These are phyloP conservation scores for Chlorencoelia australis DNA, from an alignment of 2,329 filamentous ascomycete species.

Conservation along the genomic window DNA sequence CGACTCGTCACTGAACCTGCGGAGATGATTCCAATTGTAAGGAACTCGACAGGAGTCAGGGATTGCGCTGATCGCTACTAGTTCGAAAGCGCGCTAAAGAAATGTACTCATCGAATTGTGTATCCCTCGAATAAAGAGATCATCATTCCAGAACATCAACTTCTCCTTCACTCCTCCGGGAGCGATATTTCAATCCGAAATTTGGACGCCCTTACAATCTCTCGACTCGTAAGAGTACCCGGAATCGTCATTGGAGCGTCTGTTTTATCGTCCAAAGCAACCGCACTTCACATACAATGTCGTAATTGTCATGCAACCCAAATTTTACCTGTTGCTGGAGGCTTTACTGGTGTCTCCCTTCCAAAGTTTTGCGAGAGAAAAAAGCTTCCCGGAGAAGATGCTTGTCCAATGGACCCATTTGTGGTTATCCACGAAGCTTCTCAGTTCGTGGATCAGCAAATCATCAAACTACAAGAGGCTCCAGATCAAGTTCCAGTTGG, in stretches of 20 bases:
- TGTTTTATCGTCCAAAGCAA: conserved; percentile 93
- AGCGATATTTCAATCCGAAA: conserved; percentile 89
- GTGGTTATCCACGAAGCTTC: conserved; percentile 92
- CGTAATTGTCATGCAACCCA: conserved; percentile 70
- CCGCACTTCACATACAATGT: conserved; percentile 76
- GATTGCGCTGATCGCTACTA: too few species aligned
- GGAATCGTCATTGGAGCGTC: conserved; percentile 97
- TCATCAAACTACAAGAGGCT: conserved; percentile 95
- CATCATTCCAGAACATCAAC: conserved; percentile 78
- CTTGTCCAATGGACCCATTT: conserved; percentile 89
- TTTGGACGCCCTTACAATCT: conserved; percentile 84
- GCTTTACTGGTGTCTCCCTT: conserved; percentile 78
- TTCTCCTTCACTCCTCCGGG: conserved; percentile 86
- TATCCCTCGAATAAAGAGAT: conserved; percentile 62
- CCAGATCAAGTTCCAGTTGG: conserved; percentile 96
- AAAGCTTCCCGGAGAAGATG: conserved; percentile 57
- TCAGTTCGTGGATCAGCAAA: conserved; percentile 92
- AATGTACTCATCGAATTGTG: conserved; percentile 87
- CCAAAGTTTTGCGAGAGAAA: conserved; percentile 66
- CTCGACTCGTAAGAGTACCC: conserved; percentile 88
- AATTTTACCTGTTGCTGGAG: conserved; percentile 64
- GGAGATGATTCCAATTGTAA: conserved; percentile 82
- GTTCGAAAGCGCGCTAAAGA: conserved; percentile 86
- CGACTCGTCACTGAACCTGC: conserved; percentile 80
- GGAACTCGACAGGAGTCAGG: too few species aligned